Evolutionary conservation across 257 asterid genomes (phyloP).

Genomic region (Capsicum rhomboideum): DNA sequence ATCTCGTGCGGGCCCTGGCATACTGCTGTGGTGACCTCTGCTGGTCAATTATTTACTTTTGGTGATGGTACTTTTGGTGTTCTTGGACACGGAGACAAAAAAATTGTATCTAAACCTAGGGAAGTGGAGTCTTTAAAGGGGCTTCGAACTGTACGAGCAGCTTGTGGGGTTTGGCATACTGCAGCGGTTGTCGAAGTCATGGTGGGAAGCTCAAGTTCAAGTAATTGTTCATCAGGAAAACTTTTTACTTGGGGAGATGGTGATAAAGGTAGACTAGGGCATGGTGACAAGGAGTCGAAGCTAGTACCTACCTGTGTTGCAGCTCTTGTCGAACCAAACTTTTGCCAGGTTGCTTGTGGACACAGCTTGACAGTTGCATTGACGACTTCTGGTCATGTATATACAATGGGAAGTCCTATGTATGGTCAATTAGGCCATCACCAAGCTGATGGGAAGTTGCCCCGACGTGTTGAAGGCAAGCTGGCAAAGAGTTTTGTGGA

Average conservation of each 20-base stretch:
- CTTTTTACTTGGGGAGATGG: conserved; percentile 97
- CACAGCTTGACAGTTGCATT: conserved; percentile 90
- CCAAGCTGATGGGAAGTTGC: conserved; percentile 76
- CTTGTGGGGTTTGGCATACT: conserved; percentile 96
- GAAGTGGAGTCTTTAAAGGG: conserved; percentile 94
- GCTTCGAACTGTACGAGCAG: conserved; percentile 76
- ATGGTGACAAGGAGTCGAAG: conserved; percentile 76
- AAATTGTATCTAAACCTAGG: conserved; percentile 59
- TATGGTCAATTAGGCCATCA: conserved; percentile 90
- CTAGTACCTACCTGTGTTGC: conserved; percentile 94
- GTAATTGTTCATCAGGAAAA: conserved; percentile 81
- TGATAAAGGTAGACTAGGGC: conserved; percentile 84
- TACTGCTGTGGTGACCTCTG: conserved; percentile 88
- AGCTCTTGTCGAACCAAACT: conserved; percentile 80
- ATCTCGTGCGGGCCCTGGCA: conserved; percentile 97
- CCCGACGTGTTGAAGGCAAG: conserved; percentile 78
- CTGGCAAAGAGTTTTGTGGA: conserved; percentile 66
- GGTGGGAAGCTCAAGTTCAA: conserved; percentile 85
- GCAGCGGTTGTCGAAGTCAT: conserved; percentile 94
- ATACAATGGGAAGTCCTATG: conserved; percentile 87
- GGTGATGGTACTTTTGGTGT: conserved; percentile 96
- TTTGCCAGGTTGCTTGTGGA: conserved; percentile 91
- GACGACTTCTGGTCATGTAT: conserved; percentile 84
- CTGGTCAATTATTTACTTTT: conserved; percentile 86
- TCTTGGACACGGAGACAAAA: conserved; percentile 90